Conservation (phyloP, 2,329 filamentous ascomycete species). For the Xylariales sp. region DNA sequence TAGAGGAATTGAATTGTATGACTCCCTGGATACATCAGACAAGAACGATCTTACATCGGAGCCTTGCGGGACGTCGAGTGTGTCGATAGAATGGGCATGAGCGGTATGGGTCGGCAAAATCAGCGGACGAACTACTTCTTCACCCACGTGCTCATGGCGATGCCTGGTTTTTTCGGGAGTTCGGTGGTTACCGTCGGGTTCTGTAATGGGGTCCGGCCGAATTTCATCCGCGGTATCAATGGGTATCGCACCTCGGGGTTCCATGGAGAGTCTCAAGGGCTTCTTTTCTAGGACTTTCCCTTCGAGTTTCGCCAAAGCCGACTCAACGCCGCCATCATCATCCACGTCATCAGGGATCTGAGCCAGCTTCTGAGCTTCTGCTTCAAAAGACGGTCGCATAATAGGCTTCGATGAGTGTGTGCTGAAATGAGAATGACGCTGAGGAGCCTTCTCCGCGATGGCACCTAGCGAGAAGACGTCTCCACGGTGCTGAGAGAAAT, state of each 20-base stretch:
- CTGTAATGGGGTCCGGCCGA: conserved; percentile 10
- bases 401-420: conserved; percentile 58
- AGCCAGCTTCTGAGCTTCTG: conserved; percentile 80
- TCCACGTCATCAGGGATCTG: conserved; percentile 78
- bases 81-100: not conserved
- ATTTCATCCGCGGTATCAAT: conserved; percentile 16
- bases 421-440: conserved; percentile 51
- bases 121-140: conserved; percentile 29
- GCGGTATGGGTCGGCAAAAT: conserved; percentile 11
- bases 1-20: conserved; percentile 72
- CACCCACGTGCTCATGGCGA: conserved; percentile 39
- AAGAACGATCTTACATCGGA: conserved; percentile 43
- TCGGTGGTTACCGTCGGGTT: conserved; percentile 18
- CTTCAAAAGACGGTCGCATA: conserved; percentile 77
- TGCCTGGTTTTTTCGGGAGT: conserved; percentile 39
- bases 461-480: conserved; percentile 56
- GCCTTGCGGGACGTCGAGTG: conserved; percentile 18
- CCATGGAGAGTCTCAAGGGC: conserved; percentile 34
- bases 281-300: conserved; percentile 67
- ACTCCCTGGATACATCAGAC: conserved; percentile 63
- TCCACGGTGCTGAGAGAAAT: conserved; percentile 34
- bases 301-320: conserved; percentile 87
- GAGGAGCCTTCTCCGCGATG: conserved; percentile 46
- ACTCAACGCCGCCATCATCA: conserved; percentile 84
- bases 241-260: conserved; percentile 21